phyloP scores from a whole-genome alignment of 169 alveolate genomes.

The Eimeria nieschulzi region DNA sequence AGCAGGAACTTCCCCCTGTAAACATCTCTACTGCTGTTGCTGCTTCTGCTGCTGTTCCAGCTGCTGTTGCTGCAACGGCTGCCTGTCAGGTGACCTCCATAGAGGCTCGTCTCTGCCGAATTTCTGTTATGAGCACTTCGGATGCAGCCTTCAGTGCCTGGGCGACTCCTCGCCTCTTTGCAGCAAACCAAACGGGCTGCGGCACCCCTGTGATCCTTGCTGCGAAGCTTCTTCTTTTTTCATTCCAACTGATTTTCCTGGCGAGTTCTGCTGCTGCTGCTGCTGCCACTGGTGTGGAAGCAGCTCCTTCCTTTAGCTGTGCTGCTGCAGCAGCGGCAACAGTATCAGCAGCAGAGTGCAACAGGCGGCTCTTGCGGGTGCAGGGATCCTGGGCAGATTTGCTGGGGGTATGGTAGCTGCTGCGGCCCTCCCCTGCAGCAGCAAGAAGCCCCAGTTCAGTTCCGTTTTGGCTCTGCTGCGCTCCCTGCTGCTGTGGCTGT shows the following conservation, averaged over 20 bases:
- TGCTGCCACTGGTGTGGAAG: constrained; percentile 14
- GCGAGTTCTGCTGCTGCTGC: constrained; percentile 62
- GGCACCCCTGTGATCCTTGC: constrained; percentile 48
- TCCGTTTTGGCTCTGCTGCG: background rate
- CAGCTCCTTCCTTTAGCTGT: constrained; percentile 6
- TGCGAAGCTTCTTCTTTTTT: constrained; percentile 55
- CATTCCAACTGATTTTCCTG: constrained; percentile 53
- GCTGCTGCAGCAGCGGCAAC: constrained; percentile 62
- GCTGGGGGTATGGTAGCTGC: constrained; percentile 56
- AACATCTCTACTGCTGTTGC: background rate
- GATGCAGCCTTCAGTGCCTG: constrained; percentile 61
- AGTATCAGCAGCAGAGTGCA: constrained; percentile 53
- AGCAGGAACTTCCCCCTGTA: too few relatives aligned
- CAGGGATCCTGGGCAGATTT: constrained; percentile 57
- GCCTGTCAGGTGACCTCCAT: background rate
- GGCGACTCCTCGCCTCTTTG: constrained; percentile 57
- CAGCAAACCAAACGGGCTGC: constrained; percentile 66
- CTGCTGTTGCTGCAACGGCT: background rate
- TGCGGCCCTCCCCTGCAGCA: background rate
- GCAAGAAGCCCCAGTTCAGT: constrained; percentile 15
- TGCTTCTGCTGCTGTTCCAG: background rate
- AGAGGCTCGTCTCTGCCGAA: constrained; percentile 17
- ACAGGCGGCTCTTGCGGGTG: constrained; percentile 17
- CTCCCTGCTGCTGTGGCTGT: background rate
- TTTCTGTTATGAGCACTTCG: constrained; percentile 29